A percentile compares a stretch with the other conserved stretches of the same genome.
These are phyloP conservation scores for Xylaria sp. DNA, from an alignment of 2,329 filamentous ascomycete species.

Conservation along the genomic window DNA sequence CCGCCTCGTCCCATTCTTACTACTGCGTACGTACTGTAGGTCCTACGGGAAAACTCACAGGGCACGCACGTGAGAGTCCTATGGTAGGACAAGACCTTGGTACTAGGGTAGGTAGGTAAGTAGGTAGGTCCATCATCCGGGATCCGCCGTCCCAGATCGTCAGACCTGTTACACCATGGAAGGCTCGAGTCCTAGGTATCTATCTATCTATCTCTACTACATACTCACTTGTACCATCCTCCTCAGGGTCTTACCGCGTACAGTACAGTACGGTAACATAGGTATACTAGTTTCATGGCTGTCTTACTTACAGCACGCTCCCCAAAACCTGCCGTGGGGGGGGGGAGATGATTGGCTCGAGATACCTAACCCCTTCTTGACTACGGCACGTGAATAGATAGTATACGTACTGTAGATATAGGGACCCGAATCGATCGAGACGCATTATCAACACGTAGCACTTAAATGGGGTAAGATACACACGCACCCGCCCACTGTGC, in stretches of 20 bases:
- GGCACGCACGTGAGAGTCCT: slow-evolving; percentile 11
- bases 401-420: no score
- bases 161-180: neutral
- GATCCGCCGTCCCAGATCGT: slow-evolving; percentile 6
- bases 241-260: no score
- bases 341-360: no score
- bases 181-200: neutral
- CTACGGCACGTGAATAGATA: no score
- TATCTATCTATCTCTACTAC: no score
- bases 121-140: slow-evolving; percentile 4
- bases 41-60: neutral
- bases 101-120: neutral
- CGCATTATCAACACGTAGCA: slow-evolving; percentile 33
- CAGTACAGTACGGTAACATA: no score
- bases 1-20: neutral
- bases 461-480: neutral
- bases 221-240: no score
- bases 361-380: no score
- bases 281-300: no score
- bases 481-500: no score
- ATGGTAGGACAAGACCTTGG: neutral
- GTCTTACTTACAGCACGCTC: no score
- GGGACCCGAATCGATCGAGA: slow-evolving; percentile 30
- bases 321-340: no score
- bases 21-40: neutral